Evolutionary conservation across 1,139 yeast genomes (phyloP).

Genomic region (Yamadazyma trypodendri): DNA sequence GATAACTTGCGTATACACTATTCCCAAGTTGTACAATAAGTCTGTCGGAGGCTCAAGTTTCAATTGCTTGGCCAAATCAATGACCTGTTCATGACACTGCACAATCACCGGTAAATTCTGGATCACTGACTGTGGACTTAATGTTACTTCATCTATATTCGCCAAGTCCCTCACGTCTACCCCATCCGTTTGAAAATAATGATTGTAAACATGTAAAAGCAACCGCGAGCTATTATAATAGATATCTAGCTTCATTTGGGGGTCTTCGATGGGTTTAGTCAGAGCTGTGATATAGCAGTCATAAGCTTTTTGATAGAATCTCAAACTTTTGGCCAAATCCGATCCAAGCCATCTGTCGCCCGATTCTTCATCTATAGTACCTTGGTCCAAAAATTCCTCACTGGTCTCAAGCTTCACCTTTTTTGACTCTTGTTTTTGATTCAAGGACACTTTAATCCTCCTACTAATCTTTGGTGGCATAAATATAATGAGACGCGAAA

Average conservation of each 20-base stretch:
- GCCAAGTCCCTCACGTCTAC: slow-evolving; percentile 34
- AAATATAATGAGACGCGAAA: not conserved
- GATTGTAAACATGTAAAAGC: slow-evolving; percentile 47
- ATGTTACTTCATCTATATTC: slow-evolving; percentile 42
- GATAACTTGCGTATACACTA: slow-evolving; percentile 47
- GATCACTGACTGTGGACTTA: slow-evolving; percentile 28
- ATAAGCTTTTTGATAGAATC: slow-evolving; percentile 54
- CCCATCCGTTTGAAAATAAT: slow-evolving; percentile 44
- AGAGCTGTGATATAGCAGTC: slow-evolving; percentile 30
- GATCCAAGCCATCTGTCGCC: slow-evolving; percentile 61
- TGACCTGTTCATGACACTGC: slow-evolving; percentile 37
- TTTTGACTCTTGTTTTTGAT: slow-evolving; percentile 2
- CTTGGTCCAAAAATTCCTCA: slow-evolving; percentile 49
- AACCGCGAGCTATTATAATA: slow-evolving; percentile 50
- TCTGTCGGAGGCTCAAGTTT: slow-evolving; percentile 31
- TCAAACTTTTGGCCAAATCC: slow-evolving; percentile 49
- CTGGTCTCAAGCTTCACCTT: slow-evolving; percentile 21
- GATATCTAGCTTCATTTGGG: slow-evolving; percentile 30
- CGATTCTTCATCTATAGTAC: slow-evolving; percentile 50
- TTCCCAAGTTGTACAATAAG: slow-evolving; percentile 44
- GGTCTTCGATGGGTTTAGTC: slow-evolving; percentile 6
- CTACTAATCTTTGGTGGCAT: slow-evolving; percentile 23
- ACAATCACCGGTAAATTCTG: slow-evolving; percentile 35
- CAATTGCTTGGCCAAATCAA: slow-evolving; percentile 18
- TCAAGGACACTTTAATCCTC: slow-evolving; percentile 11